phyloP scores from a whole-genome alignment of 2,329 filamentous ascomycete species.

The Geosmithia morbida region DNA sequence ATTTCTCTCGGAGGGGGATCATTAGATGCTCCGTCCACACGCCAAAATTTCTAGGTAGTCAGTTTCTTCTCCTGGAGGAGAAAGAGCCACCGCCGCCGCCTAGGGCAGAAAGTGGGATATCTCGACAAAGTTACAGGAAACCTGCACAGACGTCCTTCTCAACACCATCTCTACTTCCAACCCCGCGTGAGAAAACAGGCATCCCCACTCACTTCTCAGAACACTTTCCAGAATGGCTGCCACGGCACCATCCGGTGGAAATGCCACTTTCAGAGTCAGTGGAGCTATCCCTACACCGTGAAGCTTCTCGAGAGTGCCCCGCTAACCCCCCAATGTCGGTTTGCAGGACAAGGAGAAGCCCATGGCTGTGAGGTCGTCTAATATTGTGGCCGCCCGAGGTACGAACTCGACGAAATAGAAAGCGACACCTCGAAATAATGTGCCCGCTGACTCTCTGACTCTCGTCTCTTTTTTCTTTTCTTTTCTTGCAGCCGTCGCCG shows the following conservation, averaged over 20 bases:
- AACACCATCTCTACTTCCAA: constrained; percentile 6
- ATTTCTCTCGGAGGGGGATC: constrained; percentile 16
- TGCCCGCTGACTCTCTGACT: constrained; percentile 5
- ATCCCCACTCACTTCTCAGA: constrained; percentile 6
- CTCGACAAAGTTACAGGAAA: constrained; percentile 3
- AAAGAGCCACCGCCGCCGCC: constrained; percentile 1
- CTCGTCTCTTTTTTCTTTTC: background rate
- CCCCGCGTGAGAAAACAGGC: constrained; percentile 9
- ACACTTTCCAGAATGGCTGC: constrained; percentile 32
- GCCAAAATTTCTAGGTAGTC: constrained; percentile 22
- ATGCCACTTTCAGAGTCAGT: constrained; percentile 43
- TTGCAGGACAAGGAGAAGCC: constrained; percentile 87
- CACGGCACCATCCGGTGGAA: constrained; percentile 19
- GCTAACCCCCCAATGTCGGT: constrained; percentile 13
- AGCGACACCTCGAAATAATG: background rate
- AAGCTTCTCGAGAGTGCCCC: constrained; percentile 20
- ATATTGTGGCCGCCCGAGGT: constrained; percentile 96
- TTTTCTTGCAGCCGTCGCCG: constrained; percentile 60
- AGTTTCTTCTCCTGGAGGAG: constrained; percentile 12
- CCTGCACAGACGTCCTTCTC: constrained; percentile 1
- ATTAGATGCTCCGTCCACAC: constrained; percentile 18
- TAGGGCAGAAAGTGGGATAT: constrained; percentile 26
- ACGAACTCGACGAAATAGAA: constrained; percentile 13
- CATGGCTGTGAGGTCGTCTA: constrained; percentile 85
- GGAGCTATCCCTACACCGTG: constrained; percentile 8